Conservation (phyloP, 352 stramenopile species). For the Phytopythium litorale region DNA sequence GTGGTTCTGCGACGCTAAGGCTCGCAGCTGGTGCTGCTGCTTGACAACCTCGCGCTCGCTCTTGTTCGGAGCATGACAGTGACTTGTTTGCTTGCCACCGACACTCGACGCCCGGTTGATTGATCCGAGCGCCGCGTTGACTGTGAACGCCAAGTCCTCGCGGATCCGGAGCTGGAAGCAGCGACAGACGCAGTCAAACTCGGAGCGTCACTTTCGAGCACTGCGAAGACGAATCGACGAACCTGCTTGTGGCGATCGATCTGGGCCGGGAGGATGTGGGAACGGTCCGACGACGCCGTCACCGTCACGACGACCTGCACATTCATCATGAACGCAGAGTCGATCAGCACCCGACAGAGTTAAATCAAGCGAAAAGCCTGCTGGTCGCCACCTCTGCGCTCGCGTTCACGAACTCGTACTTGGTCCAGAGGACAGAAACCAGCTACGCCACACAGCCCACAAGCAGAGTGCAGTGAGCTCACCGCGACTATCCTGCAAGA, state of each 20-base stretch:
- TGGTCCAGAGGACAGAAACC: constrained; percentile 60
- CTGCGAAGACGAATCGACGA: not conserved
- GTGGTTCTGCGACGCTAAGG: constrained; percentile 62
- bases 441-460: constrained; percentile 24
- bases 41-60: constrained; percentile 33
- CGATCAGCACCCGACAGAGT: not conserved
- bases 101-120: constrained; percentile 35
- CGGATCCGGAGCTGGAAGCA: constrained; percentile 55
- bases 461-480: not conserved
- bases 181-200: not conserved
- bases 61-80: constrained; percentile 17
- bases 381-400: constrained; percentile 52
- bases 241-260: constrained; percentile 76
- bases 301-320: constrained; percentile 50
- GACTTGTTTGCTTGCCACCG: not conserved
- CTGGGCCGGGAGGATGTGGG: constrained; percentile 43
- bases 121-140: constrained; percentile 76
- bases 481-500: not conserved
- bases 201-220: not conserved
- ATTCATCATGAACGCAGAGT: not conserved
- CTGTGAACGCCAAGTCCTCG: constrained; percentile 69
- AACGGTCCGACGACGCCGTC: constrained; percentile 46
- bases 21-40: constrained; percentile 56
- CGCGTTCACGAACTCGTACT: constrained; percentile 38
- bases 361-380: not conserved